Percentiles rank a stretch among this genome's conserved stretches.
Conservation (phyloP, 805 yeast species). For the Saccharomycopsis amapae region DNA sequence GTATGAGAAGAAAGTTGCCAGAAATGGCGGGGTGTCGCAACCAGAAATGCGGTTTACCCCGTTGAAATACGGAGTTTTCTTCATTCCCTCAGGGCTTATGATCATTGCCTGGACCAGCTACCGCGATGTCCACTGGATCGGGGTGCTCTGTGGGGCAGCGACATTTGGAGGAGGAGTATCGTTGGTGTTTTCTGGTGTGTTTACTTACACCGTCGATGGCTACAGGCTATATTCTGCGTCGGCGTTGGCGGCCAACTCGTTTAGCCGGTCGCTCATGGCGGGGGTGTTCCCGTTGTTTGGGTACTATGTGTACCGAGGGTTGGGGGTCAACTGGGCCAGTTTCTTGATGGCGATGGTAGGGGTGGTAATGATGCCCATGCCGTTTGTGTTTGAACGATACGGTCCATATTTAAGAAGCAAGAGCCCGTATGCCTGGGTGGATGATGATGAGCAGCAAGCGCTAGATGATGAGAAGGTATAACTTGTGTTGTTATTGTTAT, state of each 20-base stretch:
- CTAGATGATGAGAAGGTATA: too few species aligned
- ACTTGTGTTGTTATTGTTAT: too few species aligned
- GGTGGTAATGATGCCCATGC: conserved; percentile 55
- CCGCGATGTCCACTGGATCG: conserved; percentile 49
- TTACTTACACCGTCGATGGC: conserved; percentile 64
- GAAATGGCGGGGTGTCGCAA: conserved; percentile 46
- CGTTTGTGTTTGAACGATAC: conserved; percentile 46
- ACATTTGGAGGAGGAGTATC: conserved; percentile 54
- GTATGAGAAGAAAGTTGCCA: conserved; percentile 32
- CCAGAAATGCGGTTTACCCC: conserved; percentile 58
- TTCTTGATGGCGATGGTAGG: conserved; percentile 55
- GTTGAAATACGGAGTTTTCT: conserved; percentile 41
- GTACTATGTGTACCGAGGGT: conserved; percentile 41
- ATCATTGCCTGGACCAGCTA: conserved; percentile 73
- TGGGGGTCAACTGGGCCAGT: conserved; percentile 70
- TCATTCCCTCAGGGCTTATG: conserved; percentile 52
- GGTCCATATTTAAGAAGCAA: conserved; percentile 50
- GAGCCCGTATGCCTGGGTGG: conserved; percentile 19
- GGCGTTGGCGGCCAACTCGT: conserved; percentile 55
- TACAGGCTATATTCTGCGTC: conserved; percentile 63
- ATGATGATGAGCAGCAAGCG: background rate
- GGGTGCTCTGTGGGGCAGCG: conserved; percentile 54
- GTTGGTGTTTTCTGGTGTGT: conserved; percentile 61
- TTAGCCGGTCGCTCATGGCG: conserved; percentile 61
- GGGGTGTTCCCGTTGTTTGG: conserved; percentile 66